phyloP scores from a whole-genome alignment of 2,329 filamentous ascomycete genomes.

The Tolypocladium tropicale region DNA sequence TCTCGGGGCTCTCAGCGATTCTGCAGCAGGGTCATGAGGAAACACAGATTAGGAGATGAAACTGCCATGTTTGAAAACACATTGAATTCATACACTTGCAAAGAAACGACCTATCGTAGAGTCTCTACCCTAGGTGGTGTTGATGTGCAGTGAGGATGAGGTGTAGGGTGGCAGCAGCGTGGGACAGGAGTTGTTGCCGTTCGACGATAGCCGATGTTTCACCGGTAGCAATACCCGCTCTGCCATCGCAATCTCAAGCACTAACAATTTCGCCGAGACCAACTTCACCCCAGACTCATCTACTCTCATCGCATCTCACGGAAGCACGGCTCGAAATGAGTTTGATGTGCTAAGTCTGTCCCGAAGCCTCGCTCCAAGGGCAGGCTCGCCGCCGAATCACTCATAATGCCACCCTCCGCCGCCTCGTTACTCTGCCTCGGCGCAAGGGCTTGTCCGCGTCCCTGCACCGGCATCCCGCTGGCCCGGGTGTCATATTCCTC shows the following conservation, averaged over 20 bases:
- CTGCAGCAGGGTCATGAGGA: too few species aligned
- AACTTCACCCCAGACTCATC: neutral
- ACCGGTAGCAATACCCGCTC: neutral
- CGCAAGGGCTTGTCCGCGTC: neutral
- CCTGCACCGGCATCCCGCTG: too few species aligned
- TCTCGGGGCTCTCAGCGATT: neutral
- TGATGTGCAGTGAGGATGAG: neutral
- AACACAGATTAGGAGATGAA: neutral
- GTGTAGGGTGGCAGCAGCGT: neutral
- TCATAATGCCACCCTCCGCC: neutral
- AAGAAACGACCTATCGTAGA: neutral
- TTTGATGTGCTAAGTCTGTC: neutral
- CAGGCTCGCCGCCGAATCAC: neutral
- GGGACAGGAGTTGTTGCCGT: neutral
- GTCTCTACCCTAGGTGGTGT: neutral
- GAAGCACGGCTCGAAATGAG: neutral
- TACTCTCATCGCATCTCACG: neutral
- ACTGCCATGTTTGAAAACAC: neutral
- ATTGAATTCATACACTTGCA: neutral
- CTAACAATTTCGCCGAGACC: neutral
- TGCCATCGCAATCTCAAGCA: neutral
- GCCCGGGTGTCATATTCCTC: constrained; percentile 16
- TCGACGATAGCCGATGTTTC: neutral
- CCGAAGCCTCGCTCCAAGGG: neutral
- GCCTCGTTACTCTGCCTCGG: neutral